Evolutionary conservation across 768 basidiomycete species (phyloP), one percentile per base, ranked within the genome.

Genomic region (Chlorophyllum brunneum): DNA sequence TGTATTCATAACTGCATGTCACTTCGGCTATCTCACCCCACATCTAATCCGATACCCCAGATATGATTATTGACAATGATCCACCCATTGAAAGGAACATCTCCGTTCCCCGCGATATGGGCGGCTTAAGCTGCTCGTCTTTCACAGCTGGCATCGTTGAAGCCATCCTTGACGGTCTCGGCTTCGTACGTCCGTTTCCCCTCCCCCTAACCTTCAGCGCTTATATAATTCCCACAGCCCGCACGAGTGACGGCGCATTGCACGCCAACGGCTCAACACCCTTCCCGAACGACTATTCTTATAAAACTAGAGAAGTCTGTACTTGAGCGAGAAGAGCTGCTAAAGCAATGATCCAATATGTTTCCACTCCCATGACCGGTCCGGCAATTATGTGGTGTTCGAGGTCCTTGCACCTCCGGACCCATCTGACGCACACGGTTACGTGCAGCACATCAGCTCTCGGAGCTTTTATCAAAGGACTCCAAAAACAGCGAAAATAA

Each of bases 1-100:
- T 48, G 86, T 70, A 26, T 38, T 22, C 34, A 41, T 48, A 1
- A 2, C 4, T 20, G 10, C 36, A 26, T 24, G 37, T 45, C 6
- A 39, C 39, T 10, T 40, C 52, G 40, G 23, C 39, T 52, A 54
- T 30, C 55, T 54, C 46, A 51, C 27, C n/a, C 39, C 33, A 50
- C 36, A 31, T 36, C 48, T 33, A 50, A 29, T 58, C 39, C 40
- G 37, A 44, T 20, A 16, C 20, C 18, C 27, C 58, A 95, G 93
- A 98, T 69, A 98, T 98, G 97, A 89, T 99, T 58, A 88, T 95
- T 54, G 89, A 98, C 76, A 98, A 99, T 66, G 90, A 95, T 63
- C 95, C 97, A 9, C 81, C 86, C 18, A 77, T 98, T 57, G 95
- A 97, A 56, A 84, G 92, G 54, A 79, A 92, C 58, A 92, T 99